These are phyloP conservation scores for Serendipita sp. DNA, from an alignment of 768 basidiomycete species.

Conservation along the genomic window DNA sequence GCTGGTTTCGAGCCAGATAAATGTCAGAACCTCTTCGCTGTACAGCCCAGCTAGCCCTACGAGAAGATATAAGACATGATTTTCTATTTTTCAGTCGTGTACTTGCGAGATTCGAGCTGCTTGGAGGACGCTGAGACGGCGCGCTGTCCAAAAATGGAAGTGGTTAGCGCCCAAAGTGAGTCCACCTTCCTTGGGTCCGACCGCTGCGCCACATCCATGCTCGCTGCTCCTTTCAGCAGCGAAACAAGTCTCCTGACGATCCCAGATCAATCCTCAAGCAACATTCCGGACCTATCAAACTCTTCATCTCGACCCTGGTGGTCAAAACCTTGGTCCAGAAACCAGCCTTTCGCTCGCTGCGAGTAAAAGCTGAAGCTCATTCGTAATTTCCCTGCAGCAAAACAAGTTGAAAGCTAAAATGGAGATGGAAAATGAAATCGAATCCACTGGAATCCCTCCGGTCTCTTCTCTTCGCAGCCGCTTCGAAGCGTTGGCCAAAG, in stretches of 20 bases:
- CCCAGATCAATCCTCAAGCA: background rate
- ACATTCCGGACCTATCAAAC: background rate
- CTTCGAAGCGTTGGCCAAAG: constrained; percentile 48
- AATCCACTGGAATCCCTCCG: constrained; percentile 14
- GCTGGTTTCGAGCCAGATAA: no score
- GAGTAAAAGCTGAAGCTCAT: background rate
- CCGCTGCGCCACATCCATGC: background rate
- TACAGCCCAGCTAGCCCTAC: background rate
- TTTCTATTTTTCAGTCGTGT: background rate
- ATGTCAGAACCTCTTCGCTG: no score
- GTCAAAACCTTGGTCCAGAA: no score
- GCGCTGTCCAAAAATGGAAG: background rate
- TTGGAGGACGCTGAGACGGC: background rate
- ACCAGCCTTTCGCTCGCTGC: background rate
- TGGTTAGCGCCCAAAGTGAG: background rate
- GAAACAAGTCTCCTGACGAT: no score
- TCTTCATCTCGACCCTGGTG: no score
- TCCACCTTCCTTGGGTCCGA: background rate
- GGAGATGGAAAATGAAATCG: background rate
- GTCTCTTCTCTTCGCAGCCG: constrained; percentile 54
- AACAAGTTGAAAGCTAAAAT: background rate
- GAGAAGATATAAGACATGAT: background rate
- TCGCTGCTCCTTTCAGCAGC: background rate
- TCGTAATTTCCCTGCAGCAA: background rate
- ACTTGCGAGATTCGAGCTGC: background rate